Evolutionary conservation across 2,329 filamentous ascomycete species (phyloP), one percentile per base, ranked within the genome.

Genomic region (Clarireedia hainanense): DNA sequence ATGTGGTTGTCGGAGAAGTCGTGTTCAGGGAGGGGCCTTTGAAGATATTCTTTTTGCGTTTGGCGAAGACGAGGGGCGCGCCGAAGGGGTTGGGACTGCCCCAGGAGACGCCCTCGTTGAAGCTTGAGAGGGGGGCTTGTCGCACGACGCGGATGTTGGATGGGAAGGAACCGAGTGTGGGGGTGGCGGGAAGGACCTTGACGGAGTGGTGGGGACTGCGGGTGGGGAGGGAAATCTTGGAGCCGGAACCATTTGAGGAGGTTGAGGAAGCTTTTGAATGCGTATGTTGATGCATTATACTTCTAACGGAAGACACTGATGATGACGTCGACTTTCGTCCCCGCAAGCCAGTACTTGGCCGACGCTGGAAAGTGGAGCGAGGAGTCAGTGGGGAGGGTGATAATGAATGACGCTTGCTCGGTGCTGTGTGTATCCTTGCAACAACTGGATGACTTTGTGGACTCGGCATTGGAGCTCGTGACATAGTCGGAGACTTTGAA

Each of bases 321-420:
- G 91, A 96, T 0, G 91, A 96, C 0, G 94, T 99, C 0, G 92
- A 97, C 70, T 97, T 97, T 58, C 94, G 84, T 39, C 94, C 92
- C 27, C 91, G 83, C 46, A 97, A 79, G 30, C 92, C 91, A 45
- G 80, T 83, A 5, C 90, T 95, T 2, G 89, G 84, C 37, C 91
- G 86, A 10, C 94, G 84, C 17, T 47, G 50, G 65, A 95, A 87
- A 0, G 88, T 89, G 5, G 89, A 91, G 40, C 91, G 86, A 3
- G 94, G 92, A 0, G 94, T 97, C 42, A 96, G 71, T 0, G 94
- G 92, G 2, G 85, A 86, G 0, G 94, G 94, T 0, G 90, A 95
- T 9, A 95, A 74, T 0, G 91, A 96, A 58, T 90, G 87, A 15
- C 90, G 81, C 65, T 86, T 86, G 66, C 68, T 72, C 6, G 69